A percentile compares a stretch with the other conserved stretches of the same genome.
Evolutionary conservation across 495 filamentous ascomycete species (phyloP).

Genomic region (Diplogelasinospora grovesii): DNA sequence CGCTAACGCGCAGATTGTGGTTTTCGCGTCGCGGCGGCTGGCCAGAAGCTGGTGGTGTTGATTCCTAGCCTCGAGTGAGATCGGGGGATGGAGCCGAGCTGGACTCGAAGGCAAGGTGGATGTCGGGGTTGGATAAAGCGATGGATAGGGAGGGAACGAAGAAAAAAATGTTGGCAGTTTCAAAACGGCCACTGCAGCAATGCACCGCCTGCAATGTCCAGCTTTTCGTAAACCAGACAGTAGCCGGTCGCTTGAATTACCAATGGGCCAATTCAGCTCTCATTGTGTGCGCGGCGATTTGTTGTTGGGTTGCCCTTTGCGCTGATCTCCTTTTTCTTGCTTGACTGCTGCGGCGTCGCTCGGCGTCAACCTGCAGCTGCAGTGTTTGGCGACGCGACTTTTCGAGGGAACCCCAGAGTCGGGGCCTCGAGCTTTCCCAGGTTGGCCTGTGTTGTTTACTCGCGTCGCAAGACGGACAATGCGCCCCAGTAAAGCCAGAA

Average conservation of each 20-base stretch:
- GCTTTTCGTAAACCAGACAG: slow-evolving; percentile 11
- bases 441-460: slow-evolving; percentile 3
- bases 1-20: slow-evolving; percentile 20
- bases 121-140: neutral
- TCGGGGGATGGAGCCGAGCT: slow-evolving; percentile 8
- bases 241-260: slow-evolving; percentile 6
- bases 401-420: neutral
- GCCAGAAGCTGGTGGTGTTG: slow-evolving; percentile 12
- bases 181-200: slow-evolving; percentile 11
- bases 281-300: slow-evolving; percentile 11
- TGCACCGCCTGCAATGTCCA: slow-evolving; percentile 10
- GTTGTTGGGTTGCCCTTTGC: slow-evolving; percentile 1
- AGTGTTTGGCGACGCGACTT: slow-evolving; percentile 4
- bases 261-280: slow-evolving; percentile 12
- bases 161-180: slow-evolving; percentile 12
- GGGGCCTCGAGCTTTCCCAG: neutral
- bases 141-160: slow-evolving; percentile 4
- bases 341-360: neutral
- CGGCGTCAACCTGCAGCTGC: slow-evolving; percentile 2
- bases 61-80: neutral
- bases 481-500: neutral
- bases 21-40: slow-evolving; percentile 1
- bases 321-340: neutral
- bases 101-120: slow-evolving; percentile 7
- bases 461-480: neutral